Percentiles rank a stretch among this genome's conserved stretches.
Conservation (phyloP, 1,139 yeast species). For the Candida sp. region DNA sequence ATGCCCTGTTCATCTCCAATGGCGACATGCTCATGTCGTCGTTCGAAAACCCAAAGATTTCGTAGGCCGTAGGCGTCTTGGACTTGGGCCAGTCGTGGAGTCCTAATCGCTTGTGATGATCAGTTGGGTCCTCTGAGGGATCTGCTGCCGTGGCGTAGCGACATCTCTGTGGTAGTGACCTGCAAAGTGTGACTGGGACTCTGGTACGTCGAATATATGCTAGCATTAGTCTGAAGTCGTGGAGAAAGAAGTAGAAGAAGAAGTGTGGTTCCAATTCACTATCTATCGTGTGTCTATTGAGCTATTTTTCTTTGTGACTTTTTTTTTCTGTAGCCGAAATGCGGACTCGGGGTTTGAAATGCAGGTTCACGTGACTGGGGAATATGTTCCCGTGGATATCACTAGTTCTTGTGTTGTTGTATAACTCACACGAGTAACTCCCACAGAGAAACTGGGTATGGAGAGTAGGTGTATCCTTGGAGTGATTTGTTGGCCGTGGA, state of each 20-base stretch:
- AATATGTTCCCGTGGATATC: neutral
- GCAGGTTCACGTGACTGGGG: neutral
- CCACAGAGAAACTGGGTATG: no score
- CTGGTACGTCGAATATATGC: neutral
- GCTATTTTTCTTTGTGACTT: neutral
- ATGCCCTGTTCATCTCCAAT: conserved; percentile 40
- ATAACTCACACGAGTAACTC: no score
- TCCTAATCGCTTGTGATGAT: conserved; percentile 18
- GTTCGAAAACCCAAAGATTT: conserved; percentile 55
- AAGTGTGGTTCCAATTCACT: neutral
- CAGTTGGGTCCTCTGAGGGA: conserved; percentile 9
- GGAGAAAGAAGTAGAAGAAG: neutral
- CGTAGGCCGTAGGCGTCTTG: conserved; percentile 74
- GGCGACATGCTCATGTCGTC: conserved; percentile 14
- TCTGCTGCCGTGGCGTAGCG: conserved; percentile 5
- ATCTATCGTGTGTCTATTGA: no score
- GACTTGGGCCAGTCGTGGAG: conserved; percentile 58
- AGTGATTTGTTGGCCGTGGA: neutral
- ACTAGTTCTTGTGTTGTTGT: no score
- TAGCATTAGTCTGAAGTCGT: neutral
- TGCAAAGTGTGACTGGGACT: neutral
- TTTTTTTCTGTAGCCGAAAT: neutral
- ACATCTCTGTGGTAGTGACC: neutral
- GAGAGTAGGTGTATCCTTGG: neutral
- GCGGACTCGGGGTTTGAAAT: conserved; percentile 3